phyloP scores from a whole-genome alignment of 345 rosid genomes.

The Pistacia integerrima region DNA sequence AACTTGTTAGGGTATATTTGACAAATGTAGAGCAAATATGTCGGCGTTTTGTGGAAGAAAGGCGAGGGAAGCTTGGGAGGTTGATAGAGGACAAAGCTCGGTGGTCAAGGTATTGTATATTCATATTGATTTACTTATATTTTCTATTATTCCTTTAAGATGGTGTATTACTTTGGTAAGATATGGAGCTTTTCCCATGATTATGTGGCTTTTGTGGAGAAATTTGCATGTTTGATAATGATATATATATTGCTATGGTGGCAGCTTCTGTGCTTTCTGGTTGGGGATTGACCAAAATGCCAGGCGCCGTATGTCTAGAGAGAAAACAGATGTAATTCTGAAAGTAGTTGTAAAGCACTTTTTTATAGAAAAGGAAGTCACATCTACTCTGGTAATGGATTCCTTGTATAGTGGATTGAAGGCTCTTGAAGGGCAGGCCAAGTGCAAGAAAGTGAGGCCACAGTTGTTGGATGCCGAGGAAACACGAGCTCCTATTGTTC shows the following conservation, averaged over 20 bases:
- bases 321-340: constrained; percentile 75
- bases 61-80: constrained; percentile 64
- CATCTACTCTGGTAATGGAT: constrained; percentile 98
- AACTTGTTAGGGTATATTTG: constrained; percentile 90
- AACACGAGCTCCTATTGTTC: constrained; percentile 75
- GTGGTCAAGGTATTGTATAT: constrained; percentile 73
- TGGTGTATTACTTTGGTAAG: neutral
- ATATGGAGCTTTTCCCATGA: neutral
- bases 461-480: constrained; percentile 62
- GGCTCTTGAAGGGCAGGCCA: constrained; percentile 88
- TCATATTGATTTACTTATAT: neutral
- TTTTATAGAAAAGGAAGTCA: constrained; percentile 90
- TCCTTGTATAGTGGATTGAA: constrained; percentile 94
- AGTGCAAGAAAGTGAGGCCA: constrained; percentile 57
- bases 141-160: neutral
- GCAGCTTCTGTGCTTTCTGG: constrained; percentile 91
- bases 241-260: constrained; percentile 20
- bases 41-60: constrained; percentile 84
- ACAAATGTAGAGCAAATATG: constrained; percentile 86
- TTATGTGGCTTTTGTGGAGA: constrained; percentile 13
- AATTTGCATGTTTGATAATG: neutral
- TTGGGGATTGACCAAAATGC: constrained; percentile 71
- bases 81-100: constrained; percentile 78
- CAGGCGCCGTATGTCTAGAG: constrained; percentile 74
- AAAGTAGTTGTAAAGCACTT: constrained; percentile 87